Percentiles rank a stretch among this genome's conserved stretches.
Evolutionary conservation across 139 green algal species (phyloP).

Genomic region (Chlamydomonas sphaeroides): DNA sequence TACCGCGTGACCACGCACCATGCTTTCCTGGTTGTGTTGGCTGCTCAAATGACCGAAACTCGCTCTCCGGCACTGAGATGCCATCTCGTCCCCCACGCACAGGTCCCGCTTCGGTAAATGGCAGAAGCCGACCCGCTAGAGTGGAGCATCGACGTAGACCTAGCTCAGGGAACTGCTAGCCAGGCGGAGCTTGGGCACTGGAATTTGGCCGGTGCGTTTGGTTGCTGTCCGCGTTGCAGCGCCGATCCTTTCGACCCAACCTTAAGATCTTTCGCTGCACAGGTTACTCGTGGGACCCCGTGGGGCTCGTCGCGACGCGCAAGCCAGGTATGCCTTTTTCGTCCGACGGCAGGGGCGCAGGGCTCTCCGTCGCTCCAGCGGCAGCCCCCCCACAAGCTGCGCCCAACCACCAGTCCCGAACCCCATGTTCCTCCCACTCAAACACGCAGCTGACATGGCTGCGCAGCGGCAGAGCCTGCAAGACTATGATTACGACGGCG

Average conservation of each 20-base stretch:
- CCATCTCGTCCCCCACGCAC: too few species aligned
- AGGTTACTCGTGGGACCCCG: conserved; percentile 21
- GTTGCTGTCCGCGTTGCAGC: too few species aligned
- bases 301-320: not conserved
- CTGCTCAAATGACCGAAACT: too few species aligned
- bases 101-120: too few species aligned
- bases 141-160: not conserved
- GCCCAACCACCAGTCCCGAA: not conserved
- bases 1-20: too few species aligned
- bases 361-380: not conserved
- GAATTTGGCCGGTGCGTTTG: too few species aligned
- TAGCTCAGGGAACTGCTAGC: not conserved
- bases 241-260: too few species aligned
- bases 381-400: not conserved
- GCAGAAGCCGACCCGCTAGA: too few species aligned
- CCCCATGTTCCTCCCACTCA: not conserved
- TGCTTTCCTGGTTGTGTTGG: too few species aligned
- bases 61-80: too few species aligned
- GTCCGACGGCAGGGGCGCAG: not conserved
- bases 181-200: not conserved
- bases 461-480: not conserved
- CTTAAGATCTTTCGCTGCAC: too few species aligned
- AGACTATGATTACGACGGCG: not conserved
- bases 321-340: not conserved
- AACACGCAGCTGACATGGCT: not conserved